Evolutionary conservation across 148 eudicot genomes (phyloP).

Genomic region (Silene conica): DNA sequence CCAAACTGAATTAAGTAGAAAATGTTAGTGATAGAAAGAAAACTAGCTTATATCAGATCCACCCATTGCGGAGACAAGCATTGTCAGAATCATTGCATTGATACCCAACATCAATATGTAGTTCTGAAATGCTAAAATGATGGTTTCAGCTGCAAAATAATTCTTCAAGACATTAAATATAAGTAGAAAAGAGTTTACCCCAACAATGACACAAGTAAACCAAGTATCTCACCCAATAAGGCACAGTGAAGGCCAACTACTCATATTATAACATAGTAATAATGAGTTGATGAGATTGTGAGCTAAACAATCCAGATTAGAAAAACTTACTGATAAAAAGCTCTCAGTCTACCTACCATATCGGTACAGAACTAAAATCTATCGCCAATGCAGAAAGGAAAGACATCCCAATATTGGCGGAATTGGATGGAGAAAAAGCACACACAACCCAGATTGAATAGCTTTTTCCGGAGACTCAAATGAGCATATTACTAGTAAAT

Average conservation of each 20-base stretch:
- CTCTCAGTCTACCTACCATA: neutral
- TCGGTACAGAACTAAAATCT: neutral
- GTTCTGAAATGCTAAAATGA: conserved; percentile 93
- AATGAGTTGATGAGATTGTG: neutral
- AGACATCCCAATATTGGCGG: neutral
- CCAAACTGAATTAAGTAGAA: neutral
- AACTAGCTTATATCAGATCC: conserved; percentile 75
- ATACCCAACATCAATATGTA: conserved; percentile 89
- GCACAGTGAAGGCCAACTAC: neutral
- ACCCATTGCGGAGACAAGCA: conserved; percentile 89
- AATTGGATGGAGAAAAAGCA: neutral
- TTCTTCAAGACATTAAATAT: conserved; percentile 16
- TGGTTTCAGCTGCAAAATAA: conserved; percentile 84
- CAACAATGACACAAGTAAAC: neutral
- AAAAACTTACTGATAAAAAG: neutral
- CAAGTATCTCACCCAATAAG: neutral
- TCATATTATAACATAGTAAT: neutral
- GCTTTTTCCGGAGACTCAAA: neutral
- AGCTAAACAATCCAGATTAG: neutral
- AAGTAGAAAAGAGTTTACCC: neutral
- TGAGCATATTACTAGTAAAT: neutral
- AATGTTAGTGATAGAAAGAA: neutral
- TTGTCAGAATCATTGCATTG: conserved; percentile 88
- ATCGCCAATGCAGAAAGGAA: neutral
- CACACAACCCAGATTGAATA: no score